Conservation (phyloP, 2,329 filamentous ascomycete genomes). For the Fusarium sp. region DNA sequence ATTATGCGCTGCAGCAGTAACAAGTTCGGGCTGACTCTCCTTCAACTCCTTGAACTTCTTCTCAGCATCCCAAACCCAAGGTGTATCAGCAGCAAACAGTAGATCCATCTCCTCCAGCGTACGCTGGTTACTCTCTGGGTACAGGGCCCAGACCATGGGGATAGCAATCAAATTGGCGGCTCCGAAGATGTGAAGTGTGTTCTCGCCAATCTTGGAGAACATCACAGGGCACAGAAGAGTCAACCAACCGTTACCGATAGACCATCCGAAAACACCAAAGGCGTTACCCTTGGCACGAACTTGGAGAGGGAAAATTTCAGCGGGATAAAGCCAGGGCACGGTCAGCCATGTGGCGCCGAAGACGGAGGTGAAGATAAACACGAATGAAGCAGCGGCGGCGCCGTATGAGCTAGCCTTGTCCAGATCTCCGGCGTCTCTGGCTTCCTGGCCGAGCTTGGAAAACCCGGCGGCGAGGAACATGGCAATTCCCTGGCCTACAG, state of each 20-base stretch:
- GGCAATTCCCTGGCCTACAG: slow-evolving; percentile 70
- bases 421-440: slow-evolving; percentile 56
- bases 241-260: slow-evolving; percentile 76
- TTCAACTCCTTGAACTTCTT: slow-evolving; percentile 71
- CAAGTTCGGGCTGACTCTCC: slow-evolving; percentile 64
- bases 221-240: slow-evolving; percentile 62
- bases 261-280: slow-evolving; percentile 81
- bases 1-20: slow-evolving; percentile 9
- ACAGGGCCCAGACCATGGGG: slow-evolving; percentile 77
- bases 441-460: slow-evolving; percentile 61
- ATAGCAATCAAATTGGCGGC: slow-evolving; percentile 73
- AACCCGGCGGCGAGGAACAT: slow-evolving; percentile 73
- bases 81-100: slow-evolving; percentile 73
- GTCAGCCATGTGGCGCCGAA: slow-evolving; percentile 61
- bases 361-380: slow-evolving; percentile 66
- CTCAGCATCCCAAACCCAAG: slow-evolving; percentile 79
- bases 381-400: slow-evolving; percentile 74
- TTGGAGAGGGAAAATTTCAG: slow-evolving; percentile 78
- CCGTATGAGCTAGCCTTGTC: slow-evolving; percentile 64
- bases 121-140: slow-evolving; percentile 78
- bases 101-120: slow-evolving; percentile 82
- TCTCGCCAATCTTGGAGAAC: slow-evolving; percentile 59
- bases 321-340: slow-evolving; percentile 72
- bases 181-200: slow-evolving; percentile 79
- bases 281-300: slow-evolving; percentile 80